Percentiles rank a stretch among this genome's conserved stretches.
These are phyloP conservation scores for Lactarius quietus DNA, from an alignment of 768 basidiomycete genomes.

Conservation along the genomic window DNA sequence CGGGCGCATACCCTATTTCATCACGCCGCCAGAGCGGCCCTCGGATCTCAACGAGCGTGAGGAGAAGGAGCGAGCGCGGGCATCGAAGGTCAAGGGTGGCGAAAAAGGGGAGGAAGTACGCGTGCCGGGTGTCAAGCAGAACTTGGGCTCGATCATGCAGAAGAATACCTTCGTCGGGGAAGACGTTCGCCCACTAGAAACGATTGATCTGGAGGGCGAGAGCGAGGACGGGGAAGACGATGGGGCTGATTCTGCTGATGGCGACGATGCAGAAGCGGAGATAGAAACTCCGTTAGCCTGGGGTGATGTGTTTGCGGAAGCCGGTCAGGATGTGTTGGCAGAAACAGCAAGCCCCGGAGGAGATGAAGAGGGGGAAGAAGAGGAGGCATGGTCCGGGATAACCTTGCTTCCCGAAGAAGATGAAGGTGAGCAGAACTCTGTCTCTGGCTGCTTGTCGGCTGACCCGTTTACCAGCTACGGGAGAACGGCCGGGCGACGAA, in stretches of 20 bases:
- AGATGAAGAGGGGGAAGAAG: conserved; percentile 30
- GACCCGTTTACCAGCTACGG: conserved; percentile 30
- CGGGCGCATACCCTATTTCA: conserved; percentile 96
- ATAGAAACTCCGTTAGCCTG: conserved; percentile 59
- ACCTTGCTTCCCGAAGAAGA: conserved; percentile 20
- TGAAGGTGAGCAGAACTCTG: conserved; percentile 15
- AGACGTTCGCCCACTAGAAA: conserved; percentile 68
- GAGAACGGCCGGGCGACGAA: conserved; percentile 35
- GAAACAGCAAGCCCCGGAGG: conserved; percentile 27
- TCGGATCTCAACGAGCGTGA: conserved; percentile 65
- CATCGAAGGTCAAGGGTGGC: conserved; percentile 43
- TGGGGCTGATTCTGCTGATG: conserved; percentile 39
- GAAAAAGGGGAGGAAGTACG: conserved; percentile 30
- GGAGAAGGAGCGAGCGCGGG: conserved; percentile 40
- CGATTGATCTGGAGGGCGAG: conserved; percentile 35
- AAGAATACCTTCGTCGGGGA: conserved; percentile 85
- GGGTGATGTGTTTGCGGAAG: conserved; percentile 81
- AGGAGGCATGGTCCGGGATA: conserved; percentile 28
- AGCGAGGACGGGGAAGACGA: conserved; percentile 39
- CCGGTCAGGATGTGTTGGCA: conserved; percentile 18
- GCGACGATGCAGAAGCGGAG: conserved; percentile 36
- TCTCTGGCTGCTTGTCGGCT: conserved; percentile 3
- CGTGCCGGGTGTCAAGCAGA: conserved; percentile 74
- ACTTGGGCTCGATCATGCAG: conserved; percentile 81
- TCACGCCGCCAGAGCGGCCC: conserved; percentile 80